A percentile compares a stretch with the other conserved stretches of the same genome.
Conservation (phyloP, 768 basidiomycete genomes). For the Phlebiopsis gigantea region DNA sequence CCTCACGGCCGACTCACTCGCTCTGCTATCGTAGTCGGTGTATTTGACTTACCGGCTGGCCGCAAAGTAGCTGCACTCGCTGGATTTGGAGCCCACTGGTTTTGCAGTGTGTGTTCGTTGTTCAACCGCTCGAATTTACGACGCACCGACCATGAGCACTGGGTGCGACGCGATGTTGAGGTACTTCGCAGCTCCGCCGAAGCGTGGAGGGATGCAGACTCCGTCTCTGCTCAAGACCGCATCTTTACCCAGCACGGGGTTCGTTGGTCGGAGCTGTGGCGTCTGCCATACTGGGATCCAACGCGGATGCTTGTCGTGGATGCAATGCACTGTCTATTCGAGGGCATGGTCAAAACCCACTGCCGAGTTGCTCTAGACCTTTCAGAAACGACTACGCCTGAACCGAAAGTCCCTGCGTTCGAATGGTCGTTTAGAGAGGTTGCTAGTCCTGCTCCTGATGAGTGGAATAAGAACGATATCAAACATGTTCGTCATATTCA, state of each 20-base stretch:
- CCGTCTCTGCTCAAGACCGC: neutral
- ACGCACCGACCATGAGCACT: neutral
- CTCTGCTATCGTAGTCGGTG: slow-evolving; percentile 15
- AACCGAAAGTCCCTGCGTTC: neutral
- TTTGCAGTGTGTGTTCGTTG: neutral
- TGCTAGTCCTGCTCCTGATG: no score
- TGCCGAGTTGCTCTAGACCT: neutral
- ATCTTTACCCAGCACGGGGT: slow-evolving; percentile 18
- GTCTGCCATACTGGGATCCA: slow-evolving; percentile 25
- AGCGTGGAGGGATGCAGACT: slow-evolving; percentile 14
- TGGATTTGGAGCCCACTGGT: neutral
- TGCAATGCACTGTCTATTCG: slow-evolving; percentile 23
- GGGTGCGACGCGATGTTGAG: neutral
- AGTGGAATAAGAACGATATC: neutral
- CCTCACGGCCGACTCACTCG: slow-evolving; percentile 10
- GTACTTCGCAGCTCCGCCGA: neutral
- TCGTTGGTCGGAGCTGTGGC: slow-evolving; percentile 18
- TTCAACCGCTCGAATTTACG: neutral
- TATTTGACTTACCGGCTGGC: slow-evolving; percentile 28
- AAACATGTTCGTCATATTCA: neutral
- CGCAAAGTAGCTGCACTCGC: slow-evolving; percentile 26
- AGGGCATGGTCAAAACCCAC: neutral
- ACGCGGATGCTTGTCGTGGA: slow-evolving; percentile 17
- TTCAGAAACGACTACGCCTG: neutral
- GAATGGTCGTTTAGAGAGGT: neutral